Conservation (phyloP, 2,329 filamentous ascomycete genomes). For the Exophiala calicioides region DNA sequence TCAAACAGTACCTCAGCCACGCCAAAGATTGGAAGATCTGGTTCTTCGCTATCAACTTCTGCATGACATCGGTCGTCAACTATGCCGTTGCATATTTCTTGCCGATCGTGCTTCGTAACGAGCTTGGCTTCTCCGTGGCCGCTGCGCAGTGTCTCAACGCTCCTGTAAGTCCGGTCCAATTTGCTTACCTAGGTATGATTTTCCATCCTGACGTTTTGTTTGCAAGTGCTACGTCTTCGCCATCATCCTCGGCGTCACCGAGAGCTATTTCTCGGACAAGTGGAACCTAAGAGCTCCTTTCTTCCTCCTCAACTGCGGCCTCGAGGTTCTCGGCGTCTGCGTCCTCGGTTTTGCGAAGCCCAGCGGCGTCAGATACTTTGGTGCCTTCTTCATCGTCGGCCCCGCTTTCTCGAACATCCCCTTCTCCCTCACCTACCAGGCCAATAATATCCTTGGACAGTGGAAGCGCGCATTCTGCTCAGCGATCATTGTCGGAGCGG, state of each 20-base stretch:
- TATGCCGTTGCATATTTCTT: slow-evolving; percentile 80
- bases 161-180: slow-evolving; percentile 51
- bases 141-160: slow-evolving; percentile 70
- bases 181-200: too few relatives aligned
- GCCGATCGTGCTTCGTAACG: slow-evolving; percentile 67
- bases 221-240: slow-evolving; percentile 64
- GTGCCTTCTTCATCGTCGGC: slow-evolving; percentile 71
- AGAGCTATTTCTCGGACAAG: slow-evolving; percentile 70
- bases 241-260: slow-evolving; percentile 63
- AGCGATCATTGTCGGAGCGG: slow-evolving; percentile 32
- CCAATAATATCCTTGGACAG: slow-evolving; percentile 83
- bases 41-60: slow-evolving; percentile 55
- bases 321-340: slow-evolving; percentile 67
- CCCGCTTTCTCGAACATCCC: slow-evolving; percentile 78
- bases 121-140: slow-evolving; percentile 67
- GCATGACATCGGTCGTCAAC: slow-evolving; percentile 63
- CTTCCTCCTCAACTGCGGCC: slow-evolving; percentile 66
- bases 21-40: slow-evolving; percentile 56
- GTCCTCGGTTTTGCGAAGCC: slow-evolving; percentile 68
- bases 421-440: slow-evolving; percentile 73
- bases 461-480: slow-evolving; percentile 71
- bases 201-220: too few relatives aligned
- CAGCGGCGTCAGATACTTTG: slow-evolving; percentile 65
- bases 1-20: slow-evolving; percentile 50
- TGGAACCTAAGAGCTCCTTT: slow-evolving; percentile 68